Conservation (phyloP, 352 stramenopile genomes). For the Phytophthora pinifolia region DNA sequence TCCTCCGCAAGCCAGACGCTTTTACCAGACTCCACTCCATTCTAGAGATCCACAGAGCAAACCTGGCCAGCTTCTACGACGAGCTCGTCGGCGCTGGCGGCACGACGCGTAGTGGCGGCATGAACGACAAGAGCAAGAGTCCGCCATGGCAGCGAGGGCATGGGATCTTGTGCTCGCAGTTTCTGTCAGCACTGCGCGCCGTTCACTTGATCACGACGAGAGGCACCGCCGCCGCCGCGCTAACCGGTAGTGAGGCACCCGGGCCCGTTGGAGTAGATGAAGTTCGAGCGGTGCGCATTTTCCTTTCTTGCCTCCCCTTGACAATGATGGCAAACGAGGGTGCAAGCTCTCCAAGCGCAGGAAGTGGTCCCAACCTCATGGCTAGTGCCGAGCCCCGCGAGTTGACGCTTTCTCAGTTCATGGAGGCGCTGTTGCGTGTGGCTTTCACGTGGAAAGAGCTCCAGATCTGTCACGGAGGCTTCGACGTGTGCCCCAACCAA, state of each 20-base stretch:
- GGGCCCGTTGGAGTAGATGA: constrained; percentile 39
- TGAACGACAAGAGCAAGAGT: constrained; percentile 12
- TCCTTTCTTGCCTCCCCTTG: constrained; percentile 59
- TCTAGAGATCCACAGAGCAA: constrained; percentile 32
- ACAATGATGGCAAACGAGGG: constrained; percentile 14
- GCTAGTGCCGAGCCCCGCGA: constrained; percentile 23
- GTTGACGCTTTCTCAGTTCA: constrained; percentile 47
- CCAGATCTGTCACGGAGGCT: constrained; percentile 43
- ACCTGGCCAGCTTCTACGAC: constrained; percentile 45
- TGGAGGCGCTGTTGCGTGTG: constrained; percentile 51
- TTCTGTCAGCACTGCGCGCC: constrained; percentile 29
- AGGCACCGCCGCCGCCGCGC: not conserved
- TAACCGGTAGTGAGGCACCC: constrained; percentile 1
- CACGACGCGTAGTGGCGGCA: constrained; percentile 9
- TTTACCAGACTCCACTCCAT: constrained; percentile 23
- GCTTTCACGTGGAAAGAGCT: constrained; percentile 51
- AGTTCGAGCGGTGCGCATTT: constrained; percentile 51
- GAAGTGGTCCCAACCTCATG: constrained; percentile 2
- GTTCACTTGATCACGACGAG: constrained; percentile 32
- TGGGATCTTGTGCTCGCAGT: constrained; percentile 34
- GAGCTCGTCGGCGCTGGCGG: constrained; percentile 26
- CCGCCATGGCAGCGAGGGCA: constrained; percentile 9
- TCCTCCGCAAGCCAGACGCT: constrained; percentile 31
- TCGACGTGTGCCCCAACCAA: constrained; percentile 60
- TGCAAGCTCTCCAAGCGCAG: not conserved